Percentiles rank a stretch among this genome's conserved stretches.
Evolutionary conservation across 129 eudicot genomes (phyloP).

Genomic region (Lactuca saligna): DNA sequence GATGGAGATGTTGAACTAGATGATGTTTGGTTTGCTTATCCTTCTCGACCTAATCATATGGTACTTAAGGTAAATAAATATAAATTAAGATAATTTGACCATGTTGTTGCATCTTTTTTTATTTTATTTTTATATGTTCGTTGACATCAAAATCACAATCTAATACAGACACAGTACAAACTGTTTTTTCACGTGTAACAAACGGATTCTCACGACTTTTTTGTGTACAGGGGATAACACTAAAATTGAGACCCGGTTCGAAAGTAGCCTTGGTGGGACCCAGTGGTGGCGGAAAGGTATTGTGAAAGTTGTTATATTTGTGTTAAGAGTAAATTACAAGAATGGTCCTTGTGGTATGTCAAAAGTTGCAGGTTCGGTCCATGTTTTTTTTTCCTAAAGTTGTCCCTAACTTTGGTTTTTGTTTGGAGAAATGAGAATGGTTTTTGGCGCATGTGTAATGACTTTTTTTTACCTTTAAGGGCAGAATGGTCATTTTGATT

Average conservation of each 20-base stretch:
- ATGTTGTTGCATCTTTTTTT: too few species aligned
- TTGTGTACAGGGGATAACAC: conserved; percentile 39
- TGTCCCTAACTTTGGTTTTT: too few species aligned
- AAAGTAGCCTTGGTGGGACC: conserved; percentile 56
- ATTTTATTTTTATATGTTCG: too few species aligned
- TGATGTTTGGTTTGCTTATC: conserved; percentile 53
- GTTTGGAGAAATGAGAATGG: too few species aligned
- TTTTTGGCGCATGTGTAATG: background rate
- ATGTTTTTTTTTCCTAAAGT: too few species aligned
- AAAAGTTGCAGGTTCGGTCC: too few species aligned
- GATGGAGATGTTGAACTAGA: conserved; percentile 49
- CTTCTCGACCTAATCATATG: conserved; percentile 54
- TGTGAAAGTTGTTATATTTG: conserved; percentile 6
- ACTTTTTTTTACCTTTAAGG: background rate
- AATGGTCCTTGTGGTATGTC: background rate
- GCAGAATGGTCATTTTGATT: background rate
- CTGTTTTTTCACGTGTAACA: too few species aligned
- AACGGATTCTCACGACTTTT: too few species aligned
- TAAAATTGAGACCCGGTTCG: conserved; percentile 50
- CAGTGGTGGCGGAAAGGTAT: conserved; percentile 59
- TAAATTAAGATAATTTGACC: background rate
- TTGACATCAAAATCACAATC: too few species aligned
- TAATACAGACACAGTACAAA: too few species aligned
- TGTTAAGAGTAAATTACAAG: background rate
- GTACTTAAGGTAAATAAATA: conserved; percentile 45